Evolutionary conservation across 148 eudicot species (phyloP), one percentile per base, ranked within the genome.

Genomic region (Arbutus unedo): DNA sequence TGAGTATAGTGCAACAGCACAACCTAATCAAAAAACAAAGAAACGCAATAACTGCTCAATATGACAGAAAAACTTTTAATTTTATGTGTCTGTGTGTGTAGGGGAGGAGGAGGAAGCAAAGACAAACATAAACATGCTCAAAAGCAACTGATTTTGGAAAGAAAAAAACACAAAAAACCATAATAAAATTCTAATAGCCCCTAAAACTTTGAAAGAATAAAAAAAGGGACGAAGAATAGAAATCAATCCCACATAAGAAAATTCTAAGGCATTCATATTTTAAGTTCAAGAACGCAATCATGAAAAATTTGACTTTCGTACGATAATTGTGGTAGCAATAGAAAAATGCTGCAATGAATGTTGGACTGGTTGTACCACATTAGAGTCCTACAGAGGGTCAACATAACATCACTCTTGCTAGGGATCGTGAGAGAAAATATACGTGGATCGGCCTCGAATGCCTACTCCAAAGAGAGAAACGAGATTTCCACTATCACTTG

Each of bases 1-100:
- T 97, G 99, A 56, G 99, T 97, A 85, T 87, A 92, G 85, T 93
- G 98, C 75, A 91, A 87, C 48, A 85, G 51, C 76, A 89, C 60
- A 77, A 93, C 93, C 99, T 97, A 87, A 53, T 76, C 75, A 77
- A 81, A 71, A 74, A 56, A 54, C 11, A 56, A 55, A 54, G 38
- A 76, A n/a, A 80, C n/a, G 25, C 51, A 21, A 23, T 74, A 23
- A n/a, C 31, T 60, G 80, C 76, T 21, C 72, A 11, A 79, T 45
- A 45, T n/a, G 64, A 31, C 38, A 0, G 38, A 31, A 31, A 31
- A 31, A 31, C 38, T 1, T 31, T 31, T 31, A 31, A 31, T 31
- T 31, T 31, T 31, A 31, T 31, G 38, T 31, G 38, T 31, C 0
- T 31, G 38, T 31, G 38, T 31, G 38, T 31, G 38, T 31, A n/a